A percentile compares a stretch with the other conserved stretches of the same genome.
Conservation (phyloP, 495 filamentous ascomycete genomes). For the Lasiosphaeria ovina region DNA sequence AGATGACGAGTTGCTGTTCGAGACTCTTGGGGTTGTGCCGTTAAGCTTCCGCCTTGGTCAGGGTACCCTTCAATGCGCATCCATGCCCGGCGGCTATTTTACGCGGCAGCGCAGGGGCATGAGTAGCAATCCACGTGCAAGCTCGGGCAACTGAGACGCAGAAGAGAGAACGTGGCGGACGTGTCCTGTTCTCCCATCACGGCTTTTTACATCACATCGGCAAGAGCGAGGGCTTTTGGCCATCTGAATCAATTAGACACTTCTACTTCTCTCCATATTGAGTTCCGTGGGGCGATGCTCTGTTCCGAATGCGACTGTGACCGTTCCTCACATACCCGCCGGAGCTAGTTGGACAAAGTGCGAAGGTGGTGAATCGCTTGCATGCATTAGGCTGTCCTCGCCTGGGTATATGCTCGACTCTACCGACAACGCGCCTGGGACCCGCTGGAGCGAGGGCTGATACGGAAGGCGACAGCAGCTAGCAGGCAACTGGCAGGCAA, state of each 20-base stretch:
- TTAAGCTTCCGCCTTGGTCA: too few species aligned
- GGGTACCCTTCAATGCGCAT: neutral
- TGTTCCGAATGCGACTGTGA: slow-evolving; percentile 22
- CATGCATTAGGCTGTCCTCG: slow-evolving; percentile 26
- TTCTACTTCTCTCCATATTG: neutral
- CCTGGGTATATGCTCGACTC: slow-evolving; percentile 10
- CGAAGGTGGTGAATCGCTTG: slow-evolving; percentile 22
- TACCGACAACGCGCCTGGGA: neutral
- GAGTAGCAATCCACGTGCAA: neutral
- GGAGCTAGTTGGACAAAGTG: slow-evolving; percentile 25
- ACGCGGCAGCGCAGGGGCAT: slow-evolving; percentile 5
- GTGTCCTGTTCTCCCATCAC: neutral
- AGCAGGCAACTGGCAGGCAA: neutral
- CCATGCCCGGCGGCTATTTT: slow-evolving; percentile 20
- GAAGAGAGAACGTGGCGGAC: neutral
- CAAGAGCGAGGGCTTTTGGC: neutral
- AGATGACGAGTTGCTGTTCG: too few species aligned
- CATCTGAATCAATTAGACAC: neutral
- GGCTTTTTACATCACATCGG: neutral
- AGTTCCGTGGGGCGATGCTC: neutral
- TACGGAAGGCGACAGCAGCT: neutral
- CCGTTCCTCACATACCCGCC: slow-evolving; percentile 38
- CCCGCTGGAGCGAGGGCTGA: slow-evolving; percentile 8
- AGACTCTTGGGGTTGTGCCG: too few species aligned
- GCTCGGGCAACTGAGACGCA: neutral